These are phyloP conservation scores for Vanrija pseudolonga DNA, from an alignment of 1,284 basidiomycete species.

Conservation along the genomic window DNA sequence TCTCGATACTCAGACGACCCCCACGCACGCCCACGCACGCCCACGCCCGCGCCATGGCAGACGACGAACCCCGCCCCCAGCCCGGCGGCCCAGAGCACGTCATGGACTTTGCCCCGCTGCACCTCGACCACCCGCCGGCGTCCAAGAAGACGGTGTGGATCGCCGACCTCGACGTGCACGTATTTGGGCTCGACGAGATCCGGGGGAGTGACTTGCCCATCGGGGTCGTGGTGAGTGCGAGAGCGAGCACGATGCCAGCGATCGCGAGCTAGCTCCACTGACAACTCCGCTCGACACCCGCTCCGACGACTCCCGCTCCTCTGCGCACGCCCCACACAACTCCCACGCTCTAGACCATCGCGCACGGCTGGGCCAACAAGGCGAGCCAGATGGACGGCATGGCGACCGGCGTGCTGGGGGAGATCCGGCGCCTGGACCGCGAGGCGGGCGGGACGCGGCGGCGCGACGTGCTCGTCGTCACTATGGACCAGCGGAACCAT, in stretches of 20 bases:
- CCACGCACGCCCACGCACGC: too few relatives aligned
- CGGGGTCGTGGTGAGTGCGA: background rate
- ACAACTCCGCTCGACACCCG: too few relatives aligned
- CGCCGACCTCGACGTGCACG: constrained; percentile 32
- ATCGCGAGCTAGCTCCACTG: too few relatives aligned
- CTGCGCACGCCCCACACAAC: background rate
- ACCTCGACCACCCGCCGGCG: constrained; percentile 16
- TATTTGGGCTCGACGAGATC: constrained; percentile 44
- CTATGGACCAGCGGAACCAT: constrained; percentile 72
- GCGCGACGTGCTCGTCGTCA: constrained; percentile 44
- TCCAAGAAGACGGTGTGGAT: constrained; percentile 15
- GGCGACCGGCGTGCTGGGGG: constrained; percentile 34
- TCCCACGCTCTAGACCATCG: constrained; percentile 26
- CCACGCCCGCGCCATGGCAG: too few relatives aligned
- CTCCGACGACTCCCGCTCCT: too few relatives aligned
- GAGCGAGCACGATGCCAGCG: too few relatives aligned
- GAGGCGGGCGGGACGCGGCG: constrained; percentile 11
- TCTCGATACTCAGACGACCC: too few relatives aligned
- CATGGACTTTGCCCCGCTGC: constrained; percentile 17
- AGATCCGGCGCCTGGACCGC: constrained; percentile 12
- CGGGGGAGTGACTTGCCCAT: constrained; percentile 25
- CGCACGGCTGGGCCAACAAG: constrained; percentile 37
- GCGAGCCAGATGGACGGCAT: constrained; percentile 32
- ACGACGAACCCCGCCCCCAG: too few relatives aligned
- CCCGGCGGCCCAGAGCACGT: too few relatives aligned